A percentile compares a stretch with the other conserved stretches of the same genome.
These are phyloP conservation scores for Thecaphora thlaspeos DNA, from an alignment of 1,284 basidiomycete species.

Conservation along the genomic window DNA sequence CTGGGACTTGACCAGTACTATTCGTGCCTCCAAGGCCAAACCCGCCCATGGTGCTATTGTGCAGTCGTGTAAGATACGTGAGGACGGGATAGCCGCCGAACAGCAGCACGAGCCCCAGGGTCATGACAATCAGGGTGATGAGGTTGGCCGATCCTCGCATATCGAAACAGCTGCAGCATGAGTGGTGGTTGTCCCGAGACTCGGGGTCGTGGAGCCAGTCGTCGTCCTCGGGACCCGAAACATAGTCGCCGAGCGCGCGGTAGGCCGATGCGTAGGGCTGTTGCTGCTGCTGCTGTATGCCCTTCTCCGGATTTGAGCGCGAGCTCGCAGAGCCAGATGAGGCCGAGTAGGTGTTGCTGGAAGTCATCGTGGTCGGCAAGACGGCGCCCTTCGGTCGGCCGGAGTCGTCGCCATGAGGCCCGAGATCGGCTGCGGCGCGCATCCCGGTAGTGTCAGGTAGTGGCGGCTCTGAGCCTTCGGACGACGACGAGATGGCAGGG, in stretches of 20 bases:
- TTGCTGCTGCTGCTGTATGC: background rate
- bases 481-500: no score
- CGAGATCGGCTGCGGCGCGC: no score
- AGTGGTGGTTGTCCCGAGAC: slow-evolving; percentile 1
- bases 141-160: slow-evolving; percentile 33
- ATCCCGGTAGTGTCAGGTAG: no score
- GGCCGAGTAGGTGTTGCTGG: no score
- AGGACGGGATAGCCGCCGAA: slow-evolving; percentile 43
- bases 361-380: no score
- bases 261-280: background rate
- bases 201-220: slow-evolving; percentile 25
- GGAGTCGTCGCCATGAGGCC: no score
- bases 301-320: background rate
- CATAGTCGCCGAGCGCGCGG: slow-evolving; percentile 5
- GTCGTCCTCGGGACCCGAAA: slow-evolving; percentile 33
- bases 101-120: slow-evolving; percentile 24
- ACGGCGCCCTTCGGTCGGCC: no score
- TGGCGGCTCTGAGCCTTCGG: no score
- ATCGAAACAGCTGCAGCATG: slow-evolving; percentile 6
- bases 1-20: slow-evolving; percentile 24
- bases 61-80: slow-evolving; percentile 8
- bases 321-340: no score
- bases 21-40: slow-evolving; percentile 36
- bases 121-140: slow-evolving; percentile 20
- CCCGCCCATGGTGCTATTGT: slow-evolving; percentile 18